A percentile compares a stretch with the other conserved stretches of the same genome.
phyloP scores from a whole-genome alignment of 768 basidiomycete species.

The Daedaleopsis nitida region DNA sequence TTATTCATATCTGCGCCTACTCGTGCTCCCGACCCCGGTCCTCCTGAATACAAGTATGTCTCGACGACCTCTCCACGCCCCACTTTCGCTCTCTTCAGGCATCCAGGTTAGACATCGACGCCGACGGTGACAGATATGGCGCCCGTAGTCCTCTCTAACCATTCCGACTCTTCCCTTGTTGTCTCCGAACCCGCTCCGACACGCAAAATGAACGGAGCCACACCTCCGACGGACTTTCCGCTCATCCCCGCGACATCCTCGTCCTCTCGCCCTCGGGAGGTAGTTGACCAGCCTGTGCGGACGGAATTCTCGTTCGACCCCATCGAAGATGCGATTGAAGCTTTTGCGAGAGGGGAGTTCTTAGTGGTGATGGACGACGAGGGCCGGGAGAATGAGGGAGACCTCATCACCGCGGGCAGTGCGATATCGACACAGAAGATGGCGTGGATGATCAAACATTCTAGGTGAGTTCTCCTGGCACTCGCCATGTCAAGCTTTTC shows the following conservation, averaged over 20 bases:
- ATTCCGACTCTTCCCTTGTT: conserved; percentile 6
- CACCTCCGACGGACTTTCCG: conserved; percentile 15
- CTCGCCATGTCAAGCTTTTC: too few relatives aligned
- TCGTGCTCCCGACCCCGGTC: background rate
- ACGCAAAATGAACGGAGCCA: conserved; percentile 10
- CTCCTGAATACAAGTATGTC: conserved; percentile 9
- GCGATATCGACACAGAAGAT: conserved; percentile 93
- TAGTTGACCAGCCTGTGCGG: conserved; percentile 25
- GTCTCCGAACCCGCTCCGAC: conserved; percentile 3
- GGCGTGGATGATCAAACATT: conserved; percentile 98
- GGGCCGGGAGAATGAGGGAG: conserved; percentile 94
- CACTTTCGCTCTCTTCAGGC: background rate
- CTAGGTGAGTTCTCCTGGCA: conserved; percentile 61
- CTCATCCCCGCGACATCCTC: conserved; percentile 17
- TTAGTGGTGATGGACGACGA: conserved; percentile 99
- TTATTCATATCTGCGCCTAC: conserved; percentile 6
- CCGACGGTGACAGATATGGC: conserved; percentile 1
- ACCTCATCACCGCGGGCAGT: conserved; percentile 86
- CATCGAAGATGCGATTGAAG: conserved; percentile 76
- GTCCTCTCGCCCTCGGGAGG: conserved; percentile 25
- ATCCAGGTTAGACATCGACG: background rate
- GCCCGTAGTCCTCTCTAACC: conserved; percentile 9
- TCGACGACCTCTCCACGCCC: background rate
- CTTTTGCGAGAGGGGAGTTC: conserved; percentile 82
- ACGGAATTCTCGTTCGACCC: conserved; percentile 69